A percentile compares a stretch with the other conserved stretches of the same genome.
These are phyloP conservation scores for Stylosanthes scabra DNA, from an alignment of 331 rosid genomes.

Conservation along the genomic window DNA sequence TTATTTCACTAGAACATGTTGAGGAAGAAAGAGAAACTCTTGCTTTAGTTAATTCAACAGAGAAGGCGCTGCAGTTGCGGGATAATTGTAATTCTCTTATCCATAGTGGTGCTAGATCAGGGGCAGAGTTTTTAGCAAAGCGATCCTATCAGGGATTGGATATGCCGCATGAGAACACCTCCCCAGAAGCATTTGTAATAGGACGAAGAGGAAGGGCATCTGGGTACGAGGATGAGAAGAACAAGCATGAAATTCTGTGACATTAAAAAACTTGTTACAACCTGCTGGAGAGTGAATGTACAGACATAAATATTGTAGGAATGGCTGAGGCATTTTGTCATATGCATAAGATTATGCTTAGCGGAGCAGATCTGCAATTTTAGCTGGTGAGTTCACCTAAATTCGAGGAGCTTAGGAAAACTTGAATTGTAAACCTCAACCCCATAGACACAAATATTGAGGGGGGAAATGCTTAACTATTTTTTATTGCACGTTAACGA, in stretches of 20 bases:
- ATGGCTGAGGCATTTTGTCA: neutral
- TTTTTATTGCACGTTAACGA: neutral
- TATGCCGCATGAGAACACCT: slow-evolving; percentile 46
- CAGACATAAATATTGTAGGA: slow-evolving; percentile 8
- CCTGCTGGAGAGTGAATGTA: neutral
- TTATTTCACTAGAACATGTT: slow-evolving; percentile 39
- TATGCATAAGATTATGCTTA: neutral
- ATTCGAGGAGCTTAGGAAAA: neutral
- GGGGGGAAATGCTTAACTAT: neutral
- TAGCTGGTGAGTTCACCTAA: too few species aligned
- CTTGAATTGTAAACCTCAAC: too few species aligned
- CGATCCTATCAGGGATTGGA: slow-evolving; percentile 84
- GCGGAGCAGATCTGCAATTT: neutral
- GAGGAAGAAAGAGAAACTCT: slow-evolving; percentile 47
- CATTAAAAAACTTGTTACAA: neutral
- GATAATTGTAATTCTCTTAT: slow-evolving; percentile 42
- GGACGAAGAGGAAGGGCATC: slow-evolving; percentile 85
- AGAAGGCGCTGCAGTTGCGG: slow-evolving; percentile 55
- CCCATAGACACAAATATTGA: neutral
- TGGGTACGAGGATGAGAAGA: slow-evolving; percentile 63
- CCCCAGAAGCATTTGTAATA: slow-evolving; percentile 60
- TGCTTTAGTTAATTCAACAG: slow-evolving; percentile 52
- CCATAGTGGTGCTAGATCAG: slow-evolving; percentile 58
- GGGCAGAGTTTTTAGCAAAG: slow-evolving; percentile 81
- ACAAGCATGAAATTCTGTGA: slow-evolving; percentile 19